These are phyloP conservation scores for Microbotryum saponariae DNA, from an alignment of 1,284 basidiomycete genomes.

Conservation along the genomic window DNA sequence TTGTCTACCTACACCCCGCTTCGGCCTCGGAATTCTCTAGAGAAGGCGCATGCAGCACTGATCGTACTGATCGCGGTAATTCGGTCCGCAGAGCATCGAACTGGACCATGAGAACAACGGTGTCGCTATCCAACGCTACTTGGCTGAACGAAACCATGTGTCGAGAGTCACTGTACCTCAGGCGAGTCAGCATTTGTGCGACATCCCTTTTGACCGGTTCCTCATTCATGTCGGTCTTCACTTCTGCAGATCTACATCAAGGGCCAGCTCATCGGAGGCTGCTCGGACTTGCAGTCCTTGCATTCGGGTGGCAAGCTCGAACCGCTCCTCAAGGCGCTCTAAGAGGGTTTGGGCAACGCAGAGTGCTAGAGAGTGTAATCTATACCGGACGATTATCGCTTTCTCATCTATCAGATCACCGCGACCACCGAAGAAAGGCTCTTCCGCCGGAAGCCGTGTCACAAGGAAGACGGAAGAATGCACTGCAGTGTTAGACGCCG, in stretches of 20 bases:
- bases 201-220: not conserved
- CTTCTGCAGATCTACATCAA: conserved; percentile 27
- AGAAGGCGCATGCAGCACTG: too few species aligned
- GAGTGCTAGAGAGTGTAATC: too few species aligned
- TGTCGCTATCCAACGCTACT: conserved; percentile 19
- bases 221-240: not conserved
- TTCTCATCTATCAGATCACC: too few species aligned
- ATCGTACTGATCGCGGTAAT: not conserved
- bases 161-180: conserved; percentile 29
- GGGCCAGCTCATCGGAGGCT: conserved; percentile 22
- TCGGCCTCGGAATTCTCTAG: too few species aligned
- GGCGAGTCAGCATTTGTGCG: conserved; percentile 1
- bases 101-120: conserved; percentile 21
- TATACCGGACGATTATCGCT: too few species aligned
- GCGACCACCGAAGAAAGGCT: too few species aligned
- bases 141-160: conserved; percentile 14
- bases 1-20: too few species aligned
- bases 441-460: too few species aligned
- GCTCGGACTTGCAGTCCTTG: conserved; percentile 25
- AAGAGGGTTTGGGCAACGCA: too few species aligned
- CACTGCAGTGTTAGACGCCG: too few species aligned
- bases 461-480: too few species aligned
- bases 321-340: conserved; percentile 6
- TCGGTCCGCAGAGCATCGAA: conserved; percentile 9
- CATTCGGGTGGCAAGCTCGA: conserved; percentile 18